Conservation (phyloP, 1,284 basidiomycete species). For the Ustilago lituana region DNA sequence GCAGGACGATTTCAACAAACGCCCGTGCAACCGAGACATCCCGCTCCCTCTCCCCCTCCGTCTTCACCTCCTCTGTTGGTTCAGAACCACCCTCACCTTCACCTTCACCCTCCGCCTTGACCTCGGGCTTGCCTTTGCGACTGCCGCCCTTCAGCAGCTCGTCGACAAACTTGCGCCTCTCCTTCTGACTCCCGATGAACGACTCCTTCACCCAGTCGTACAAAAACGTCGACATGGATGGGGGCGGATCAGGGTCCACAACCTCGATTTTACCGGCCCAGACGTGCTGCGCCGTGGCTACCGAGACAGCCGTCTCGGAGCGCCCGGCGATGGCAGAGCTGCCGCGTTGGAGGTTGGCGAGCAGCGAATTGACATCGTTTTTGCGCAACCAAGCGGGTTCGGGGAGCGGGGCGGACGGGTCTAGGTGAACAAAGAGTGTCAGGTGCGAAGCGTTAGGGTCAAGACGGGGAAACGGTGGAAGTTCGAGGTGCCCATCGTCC, state of each 20-base stretch:
- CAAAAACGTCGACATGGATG: conserved; percentile 86
- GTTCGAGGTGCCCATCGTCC: conserved; percentile 12
- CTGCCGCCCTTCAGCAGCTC: conserved; percentile 77
- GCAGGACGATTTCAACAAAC: conserved; percentile 20
- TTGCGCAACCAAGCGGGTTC: conserved; percentile 96
- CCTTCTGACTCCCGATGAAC: conserved; percentile 76
- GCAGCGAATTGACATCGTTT: conserved; percentile 90
- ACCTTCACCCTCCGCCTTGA: conserved; percentile 78
- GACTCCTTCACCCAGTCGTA: conserved; percentile 87
- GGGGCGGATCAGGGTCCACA: conserved; percentile 93
- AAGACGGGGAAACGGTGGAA: conserved; percentile 39
- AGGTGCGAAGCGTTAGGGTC: conserved; percentile 1
- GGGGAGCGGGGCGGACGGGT: conserved; percentile 80
- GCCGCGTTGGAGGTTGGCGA: conserved; percentile 83
- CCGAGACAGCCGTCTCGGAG: conserved; percentile 67
- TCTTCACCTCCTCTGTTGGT: conserved; percentile 78
- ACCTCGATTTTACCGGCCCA: conserved; percentile 94
- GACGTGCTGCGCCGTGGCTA: conserved; percentile 62
- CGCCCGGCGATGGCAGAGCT: conserved; percentile 72
- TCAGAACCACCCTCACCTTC: no score
- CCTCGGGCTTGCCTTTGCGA: conserved; percentile 68
- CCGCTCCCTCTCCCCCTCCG: conserved; percentile 4
- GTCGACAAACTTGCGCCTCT: conserved; percentile 85
- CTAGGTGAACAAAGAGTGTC: conserved; percentile 70
- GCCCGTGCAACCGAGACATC: conserved; percentile 5